phyloP scores from a whole-genome alignment of 257 asterid species.

The Catharanthus roseus region DNA sequence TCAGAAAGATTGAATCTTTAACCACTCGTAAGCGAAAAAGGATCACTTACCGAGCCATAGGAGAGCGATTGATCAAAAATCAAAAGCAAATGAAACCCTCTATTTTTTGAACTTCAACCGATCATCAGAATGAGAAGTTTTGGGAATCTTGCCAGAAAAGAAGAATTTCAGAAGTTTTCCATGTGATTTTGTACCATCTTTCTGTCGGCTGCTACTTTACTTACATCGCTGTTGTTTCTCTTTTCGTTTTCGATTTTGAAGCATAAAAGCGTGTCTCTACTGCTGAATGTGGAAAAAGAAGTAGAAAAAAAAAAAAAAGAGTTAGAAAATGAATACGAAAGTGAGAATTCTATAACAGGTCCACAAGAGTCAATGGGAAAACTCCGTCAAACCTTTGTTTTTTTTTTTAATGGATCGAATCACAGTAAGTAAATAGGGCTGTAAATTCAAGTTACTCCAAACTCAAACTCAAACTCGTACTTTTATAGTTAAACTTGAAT shows the following conservation, averaged over 20 bases:
- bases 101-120: background rate
- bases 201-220: background rate
- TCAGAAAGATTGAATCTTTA: constrained; percentile 19
- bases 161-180: constrained; percentile 8
- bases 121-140: background rate
- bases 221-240: too few relatives aligned
- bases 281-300: too few relatives aligned
- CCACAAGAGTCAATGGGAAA: too few relatives aligned
- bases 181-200: background rate
- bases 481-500: too few relatives aligned
- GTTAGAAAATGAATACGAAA: too few relatives aligned
- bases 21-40: constrained; percentile 3
- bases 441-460: too few relatives aligned
- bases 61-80: constrained; percentile 19
- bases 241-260: constrained; percentile 9
- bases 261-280: constrained; percentile 6
- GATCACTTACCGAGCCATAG: constrained; percentile 56
- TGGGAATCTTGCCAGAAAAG: constrained; percentile 21
- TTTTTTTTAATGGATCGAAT: too few relatives aligned
- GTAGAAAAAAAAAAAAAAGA: too few relatives aligned
- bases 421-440: too few relatives aligned
- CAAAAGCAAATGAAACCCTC: constrained; percentile 6
- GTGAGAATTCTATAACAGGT: too few relatives aligned
- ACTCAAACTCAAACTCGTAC: too few relatives aligned
- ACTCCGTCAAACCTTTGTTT: too few relatives aligned